Conservation (phyloP, 2,329 filamentous ascomycete species). For the Tolypocladium nubicola region DNA sequence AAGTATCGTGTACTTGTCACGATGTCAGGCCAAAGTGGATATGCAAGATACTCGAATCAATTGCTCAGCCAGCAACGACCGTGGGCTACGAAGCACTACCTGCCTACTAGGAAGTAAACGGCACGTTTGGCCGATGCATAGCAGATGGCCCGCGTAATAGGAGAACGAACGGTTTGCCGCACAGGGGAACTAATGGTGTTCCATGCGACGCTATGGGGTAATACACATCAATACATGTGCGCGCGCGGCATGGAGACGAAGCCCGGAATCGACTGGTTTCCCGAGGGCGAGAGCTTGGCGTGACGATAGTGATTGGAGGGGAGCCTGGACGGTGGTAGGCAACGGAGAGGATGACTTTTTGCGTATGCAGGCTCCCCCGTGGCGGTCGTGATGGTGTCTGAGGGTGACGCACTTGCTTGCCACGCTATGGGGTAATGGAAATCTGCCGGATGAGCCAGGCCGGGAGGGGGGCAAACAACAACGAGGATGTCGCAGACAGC, state of each 20-base stretch:
- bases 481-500: background rate
- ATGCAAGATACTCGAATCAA: background rate
- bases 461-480: background rate
- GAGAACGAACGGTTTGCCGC: background rate
- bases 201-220: background rate
- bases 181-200: background rate
- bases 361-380: background rate
- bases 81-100: background rate
- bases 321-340: background rate
- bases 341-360: background rate
- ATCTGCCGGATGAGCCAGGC: background rate
- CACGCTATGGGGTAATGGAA: conserved; percentile 1
- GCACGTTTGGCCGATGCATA: background rate
- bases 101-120: background rate
- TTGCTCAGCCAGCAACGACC: background rate
- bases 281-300: background rate
- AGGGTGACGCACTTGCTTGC: background rate
- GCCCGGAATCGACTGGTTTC: background rate
- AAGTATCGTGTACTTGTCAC: background rate
- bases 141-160: background rate
- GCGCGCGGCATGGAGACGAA: background rate
- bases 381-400: background rate
- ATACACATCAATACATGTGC: background rate
- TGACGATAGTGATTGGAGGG: background rate
- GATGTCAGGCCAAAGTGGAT: background rate